Evolutionary conservation across 345 rosid genomes (phyloP), one percentile per base, ranked within the genome.

Genomic region (Bretschneidera sinensis): DNA sequence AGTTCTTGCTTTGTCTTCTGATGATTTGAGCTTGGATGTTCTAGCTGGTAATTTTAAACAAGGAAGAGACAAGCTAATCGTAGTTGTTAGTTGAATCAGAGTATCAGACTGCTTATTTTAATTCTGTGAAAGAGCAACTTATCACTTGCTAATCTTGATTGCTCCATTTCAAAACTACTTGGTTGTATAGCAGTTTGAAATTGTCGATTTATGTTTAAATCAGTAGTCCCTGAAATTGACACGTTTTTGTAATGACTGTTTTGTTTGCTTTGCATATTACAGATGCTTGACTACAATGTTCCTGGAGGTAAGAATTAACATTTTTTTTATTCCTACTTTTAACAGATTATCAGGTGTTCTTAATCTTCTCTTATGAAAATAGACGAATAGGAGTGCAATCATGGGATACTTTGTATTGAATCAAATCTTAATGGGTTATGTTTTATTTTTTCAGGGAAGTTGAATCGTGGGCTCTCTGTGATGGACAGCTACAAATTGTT

Each of bases 281-380:
- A 94, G 99, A 90, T 94, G 97, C 64, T 90, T 72, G 92, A 86
- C 57, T 90, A 94, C 81, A 90, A 81, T 65, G 99, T 90, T 31
- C 89, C 86, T 21, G 97, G 99, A 78, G 97, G 98, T 89, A 68
- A 60, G 73, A 67, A 48, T 20, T 21, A 20, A 60, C 52, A 11
- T 35, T 14, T 62, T 35, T 2, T 51, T 18, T 58, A 20, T 39
- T n/a, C n/a, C n/a, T 18, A 33, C 24, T 61, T n/a, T 10, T 35
- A 39, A 39, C 10, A 5, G 10, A 39, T 5, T 13, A 39, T 39
- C 16, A 39, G 10, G 10, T 39, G 45, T 2, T 14, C 45, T 7
- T 39, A 39, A 39, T 39, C 45, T 39, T 39, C 45, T 39, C 11
- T 9, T 14, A 39, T 39, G n/a, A n/a, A n/a, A n/a, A n/a, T 7